These are phyloP conservation scores for Lunasporangiospora selenospora DNA, from an alignment of 192 early-diverging fungal species.

Conservation along the genomic window DNA sequence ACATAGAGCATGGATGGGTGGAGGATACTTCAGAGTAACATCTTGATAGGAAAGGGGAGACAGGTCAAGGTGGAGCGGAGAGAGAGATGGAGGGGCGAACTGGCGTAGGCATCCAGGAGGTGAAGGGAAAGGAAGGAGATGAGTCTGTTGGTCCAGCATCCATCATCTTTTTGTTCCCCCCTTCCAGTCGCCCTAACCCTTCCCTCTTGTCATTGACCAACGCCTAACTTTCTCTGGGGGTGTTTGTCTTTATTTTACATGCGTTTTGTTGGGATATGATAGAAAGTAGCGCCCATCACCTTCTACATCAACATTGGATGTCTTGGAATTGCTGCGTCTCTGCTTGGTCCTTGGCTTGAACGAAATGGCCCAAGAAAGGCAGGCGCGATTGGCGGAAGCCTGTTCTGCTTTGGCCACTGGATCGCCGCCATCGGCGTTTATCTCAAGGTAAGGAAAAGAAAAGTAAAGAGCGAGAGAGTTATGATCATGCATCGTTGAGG, in stretches of 20 bases:
- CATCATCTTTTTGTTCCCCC: background rate
- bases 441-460: slow-evolving; percentile 48
- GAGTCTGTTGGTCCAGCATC: too few relatives aligned
- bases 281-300: slow-evolving; percentile 61
- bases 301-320: slow-evolving; percentile 71
- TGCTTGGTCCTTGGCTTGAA: slow-evolving; percentile 71
- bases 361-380: slow-evolving; percentile 61
- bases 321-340: slow-evolving; percentile 62
- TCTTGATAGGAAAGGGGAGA: too few relatives aligned
- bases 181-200: background rate
- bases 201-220: background rate
- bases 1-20: too few relatives aligned
- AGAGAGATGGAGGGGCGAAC: too few relatives aligned
- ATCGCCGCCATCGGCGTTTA: slow-evolving; percentile 62
- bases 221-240: too few relatives aligned
- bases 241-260: background rate
- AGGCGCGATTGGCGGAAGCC: slow-evolving; percentile 52
- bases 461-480: too few relatives aligned
- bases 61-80: too few relatives aligned
- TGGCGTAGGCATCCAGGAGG: too few relatives aligned
- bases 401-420: slow-evolving; percentile 64
- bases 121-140: too few relatives aligned
- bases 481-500: too few relatives aligned
- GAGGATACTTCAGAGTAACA: too few relatives aligned
- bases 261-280: background rate